A percentile compares a stretch with the other conserved stretches of the same genome.
phyloP scores from a whole-genome alignment of 2,329 filamentous ascomycete species.

The Exophiala dermatitidis region DNA sequence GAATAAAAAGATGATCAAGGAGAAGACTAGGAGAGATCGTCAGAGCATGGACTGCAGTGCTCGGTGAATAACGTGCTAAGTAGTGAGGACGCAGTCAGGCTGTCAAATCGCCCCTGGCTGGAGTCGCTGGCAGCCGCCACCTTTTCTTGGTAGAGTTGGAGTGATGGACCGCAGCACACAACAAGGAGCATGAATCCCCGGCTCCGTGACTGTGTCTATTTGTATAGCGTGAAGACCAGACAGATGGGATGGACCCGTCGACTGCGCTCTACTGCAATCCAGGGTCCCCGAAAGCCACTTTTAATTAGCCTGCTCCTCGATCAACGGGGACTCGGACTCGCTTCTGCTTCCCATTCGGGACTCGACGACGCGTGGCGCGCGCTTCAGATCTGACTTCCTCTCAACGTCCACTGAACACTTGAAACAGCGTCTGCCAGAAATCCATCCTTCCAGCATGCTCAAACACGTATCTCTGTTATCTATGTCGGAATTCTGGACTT shows the following conservation, averaged over 20 bases:
- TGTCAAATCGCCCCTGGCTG: neutral
- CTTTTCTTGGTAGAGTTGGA: neutral
- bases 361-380: conserved; percentile 1
- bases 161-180: neutral
- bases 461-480: conserved; percentile 1
- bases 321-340: neutral
- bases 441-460: neutral
- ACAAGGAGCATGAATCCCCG: neutral
- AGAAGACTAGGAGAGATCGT: neutral
- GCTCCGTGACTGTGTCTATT: neutral
- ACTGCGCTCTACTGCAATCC: too few relatives aligned
- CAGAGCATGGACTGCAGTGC: neutral
- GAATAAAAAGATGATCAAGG: neutral
- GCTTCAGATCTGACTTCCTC: conserved; percentile 6
- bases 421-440: conserved; percentile 17
- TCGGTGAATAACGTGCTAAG: neutral
- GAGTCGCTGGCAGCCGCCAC: neutral
- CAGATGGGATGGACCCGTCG: too few relatives aligned
- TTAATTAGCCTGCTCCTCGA: neutral
- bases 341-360: neutral
- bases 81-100: neutral
- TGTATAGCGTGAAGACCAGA: too few relatives aligned
- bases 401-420: conserved; percentile 1
- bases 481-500: conserved; percentile 9
- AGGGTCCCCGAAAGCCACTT: neutral